Evolutionary conservation across 108 stramenopile genomes (phyloP).

Genomic region (Pseudonitzschia pungens): DNA sequence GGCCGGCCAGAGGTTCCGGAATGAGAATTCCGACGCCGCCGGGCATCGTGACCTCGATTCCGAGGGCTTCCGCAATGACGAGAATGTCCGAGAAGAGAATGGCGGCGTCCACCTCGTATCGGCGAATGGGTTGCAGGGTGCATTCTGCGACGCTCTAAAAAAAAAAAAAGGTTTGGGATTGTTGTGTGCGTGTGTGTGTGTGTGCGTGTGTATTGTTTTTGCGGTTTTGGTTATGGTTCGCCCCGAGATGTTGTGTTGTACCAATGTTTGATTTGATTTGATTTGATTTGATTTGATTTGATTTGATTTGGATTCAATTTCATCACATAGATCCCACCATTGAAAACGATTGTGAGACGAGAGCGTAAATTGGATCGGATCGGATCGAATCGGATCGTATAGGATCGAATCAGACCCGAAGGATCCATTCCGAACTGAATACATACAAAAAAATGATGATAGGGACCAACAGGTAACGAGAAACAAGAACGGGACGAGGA

Average conservation of each 20-base stretch:
- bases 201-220: no score
- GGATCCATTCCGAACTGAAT: no score
- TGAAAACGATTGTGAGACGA: no score
- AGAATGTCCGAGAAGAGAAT: conserved; percentile 97
- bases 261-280: no score
- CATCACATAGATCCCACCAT: no score
- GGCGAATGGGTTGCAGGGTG: conserved; percentile 90
- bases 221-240: neutral
- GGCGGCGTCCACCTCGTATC: conserved; percentile 93
- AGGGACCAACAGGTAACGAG: neutral
- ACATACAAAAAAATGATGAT: no score
- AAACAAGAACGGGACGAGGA: neutral
- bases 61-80: conserved; percentile 88
- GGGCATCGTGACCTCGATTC: conserved; percentile 91
- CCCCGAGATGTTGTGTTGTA: no score
- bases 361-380: neutral
- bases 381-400: neutral
- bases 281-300: no score
- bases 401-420: no score
- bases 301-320: no score
- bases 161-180: neutral
- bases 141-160: conserved; percentile 88
- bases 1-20: conserved; percentile 73
- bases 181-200: conserved; percentile 2
- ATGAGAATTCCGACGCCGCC: conserved; percentile 93